A percentile compares a stretch with the other conserved stretches of the same genome.
Conservation (phyloP, 1,284 basidiomycete species). For the Melampsora abietis-canadensis region DNA sequence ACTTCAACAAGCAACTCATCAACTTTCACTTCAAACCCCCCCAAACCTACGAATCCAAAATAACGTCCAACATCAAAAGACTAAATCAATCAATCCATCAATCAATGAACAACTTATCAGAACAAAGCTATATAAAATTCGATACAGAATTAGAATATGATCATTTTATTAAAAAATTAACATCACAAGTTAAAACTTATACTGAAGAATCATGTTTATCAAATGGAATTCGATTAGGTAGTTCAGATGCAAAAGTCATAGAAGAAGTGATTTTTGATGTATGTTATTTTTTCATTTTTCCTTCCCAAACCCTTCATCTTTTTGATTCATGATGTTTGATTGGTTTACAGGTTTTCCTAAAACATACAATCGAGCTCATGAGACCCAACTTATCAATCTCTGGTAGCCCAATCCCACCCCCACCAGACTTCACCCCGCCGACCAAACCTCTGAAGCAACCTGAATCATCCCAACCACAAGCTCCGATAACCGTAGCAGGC, state of each 20-base stretch:
- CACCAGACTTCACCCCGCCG: conserved; percentile 6
- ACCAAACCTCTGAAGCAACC: neutral
- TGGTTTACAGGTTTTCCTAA: conserved; percentile 7
- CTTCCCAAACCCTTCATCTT: neutral
- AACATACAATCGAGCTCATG: conserved; percentile 34
- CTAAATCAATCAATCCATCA: too few species aligned
- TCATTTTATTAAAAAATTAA: conserved; percentile 16
- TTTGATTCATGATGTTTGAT: neutral
- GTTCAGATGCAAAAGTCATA: neutral
- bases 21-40: too few species aligned
- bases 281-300: neutral
- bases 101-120: too few species aligned
- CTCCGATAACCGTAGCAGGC: too few species aligned
- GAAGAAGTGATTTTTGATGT: conserved; percentile 34
- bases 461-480: neutral
- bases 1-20: too few species aligned
- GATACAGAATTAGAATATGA: conserved; percentile 12
- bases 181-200: conserved; percentile 21
- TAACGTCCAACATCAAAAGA: too few species aligned
- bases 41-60: too few species aligned
- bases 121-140: conserved; percentile 20
- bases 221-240: conserved; percentile 23
- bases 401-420: conserved; percentile 1
- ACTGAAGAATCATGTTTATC: conserved; percentile 10
- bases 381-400: conserved; percentile 20